These are phyloP conservation scores for Colletotrichum kahawae DNA, from an alignment of 2,329 filamentous ascomycete species.

Conservation along the genomic window DNA sequence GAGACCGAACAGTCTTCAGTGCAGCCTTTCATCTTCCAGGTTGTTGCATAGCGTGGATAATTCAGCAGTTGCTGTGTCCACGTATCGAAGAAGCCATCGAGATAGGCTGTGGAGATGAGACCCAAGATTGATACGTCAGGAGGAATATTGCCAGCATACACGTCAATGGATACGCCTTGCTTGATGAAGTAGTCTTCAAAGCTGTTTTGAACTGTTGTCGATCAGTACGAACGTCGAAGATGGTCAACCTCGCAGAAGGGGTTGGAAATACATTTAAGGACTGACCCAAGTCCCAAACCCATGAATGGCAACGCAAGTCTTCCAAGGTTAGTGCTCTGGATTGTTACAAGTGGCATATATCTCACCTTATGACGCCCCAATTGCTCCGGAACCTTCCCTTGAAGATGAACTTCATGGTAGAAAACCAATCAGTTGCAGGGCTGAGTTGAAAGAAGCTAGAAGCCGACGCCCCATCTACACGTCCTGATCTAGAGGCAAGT, in stretches of 20 bases:
- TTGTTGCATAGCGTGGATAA: constrained; percentile 21
- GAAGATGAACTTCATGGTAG: constrained; percentile 11
- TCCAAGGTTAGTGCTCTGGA: not conserved
- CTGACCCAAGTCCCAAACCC: constrained; percentile 9
- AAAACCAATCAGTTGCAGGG: constrained; percentile 19
- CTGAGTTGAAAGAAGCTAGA: constrained; percentile 18
- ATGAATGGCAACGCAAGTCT: constrained; percentile 13
- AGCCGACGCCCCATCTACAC: not conserved
- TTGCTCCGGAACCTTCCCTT: not conserved
- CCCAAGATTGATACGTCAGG: constrained; percentile 15
- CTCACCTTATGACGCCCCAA: constrained; percentile 1
- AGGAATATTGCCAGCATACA: constrained; percentile 24
- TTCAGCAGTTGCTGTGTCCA: constrained; percentile 21
- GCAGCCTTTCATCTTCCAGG: constrained; percentile 20
- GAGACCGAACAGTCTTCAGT: constrained; percentile 14
- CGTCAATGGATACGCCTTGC: constrained; percentile 4
- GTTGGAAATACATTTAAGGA: not conserved
- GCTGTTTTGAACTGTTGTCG: constrained; percentile 8
- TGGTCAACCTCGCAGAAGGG: not conserved
- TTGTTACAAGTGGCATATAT: not conserved
- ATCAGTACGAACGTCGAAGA: not conserved
- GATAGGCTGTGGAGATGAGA: constrained; percentile 14
- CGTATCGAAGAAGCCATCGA: constrained; percentile 23
- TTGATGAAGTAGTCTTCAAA: constrained; percentile 23
- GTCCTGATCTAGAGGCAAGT: not conserved